phyloP scores from a whole-genome alignment of 2,329 filamentous ascomycete species.

The Neonectria magnoliae region DNA sequence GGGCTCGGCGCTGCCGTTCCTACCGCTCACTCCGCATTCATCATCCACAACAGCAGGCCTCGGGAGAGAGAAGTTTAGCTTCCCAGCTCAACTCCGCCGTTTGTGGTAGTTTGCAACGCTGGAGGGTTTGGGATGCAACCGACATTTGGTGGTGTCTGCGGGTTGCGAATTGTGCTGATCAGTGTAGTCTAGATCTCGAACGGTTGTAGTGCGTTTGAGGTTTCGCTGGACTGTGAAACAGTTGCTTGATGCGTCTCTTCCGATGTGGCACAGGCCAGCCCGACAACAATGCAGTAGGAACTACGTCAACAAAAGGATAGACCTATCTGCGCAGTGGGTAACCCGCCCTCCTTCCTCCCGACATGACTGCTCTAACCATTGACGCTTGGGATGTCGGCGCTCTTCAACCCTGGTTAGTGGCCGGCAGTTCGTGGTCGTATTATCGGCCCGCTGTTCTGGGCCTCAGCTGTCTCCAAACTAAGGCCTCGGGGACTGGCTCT shows the following conservation, averaged over 20 bases:
- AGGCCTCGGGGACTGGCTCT: not conserved
- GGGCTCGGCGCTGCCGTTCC: constrained; percentile 8
- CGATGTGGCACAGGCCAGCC: constrained; percentile 1
- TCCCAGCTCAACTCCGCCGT: not conserved
- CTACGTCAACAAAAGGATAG: not conserved
- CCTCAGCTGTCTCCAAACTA: not conserved
- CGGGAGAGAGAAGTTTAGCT: not conserved
- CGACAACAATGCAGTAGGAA: not conserved
- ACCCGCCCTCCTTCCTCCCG: not conserved
- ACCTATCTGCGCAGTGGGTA: not conserved
- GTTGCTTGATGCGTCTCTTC: not conserved
- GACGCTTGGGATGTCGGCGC: not conserved
- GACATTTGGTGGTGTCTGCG: not conserved
- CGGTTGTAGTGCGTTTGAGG: constrained; percentile 1
- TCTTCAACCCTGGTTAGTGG: not conserved
- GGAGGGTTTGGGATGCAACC: constrained; percentile 12
- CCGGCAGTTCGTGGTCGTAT: constrained; percentile 3
- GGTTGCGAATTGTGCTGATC: not conserved
- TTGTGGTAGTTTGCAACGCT: constrained; percentile 15
- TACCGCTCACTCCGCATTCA: constrained; percentile 1
- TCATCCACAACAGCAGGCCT: not conserved
- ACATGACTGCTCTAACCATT: not conserved
- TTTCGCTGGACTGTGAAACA: constrained; percentile 5
- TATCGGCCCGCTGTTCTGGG: constrained; percentile 4
- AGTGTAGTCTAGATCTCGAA: not conserved